Percentiles rank a stretch among this genome's conserved stretches.
Evolutionary conservation across 176 grass and related monocot species (phyloP).

Genomic region (Tuctoria greenei): DNA sequence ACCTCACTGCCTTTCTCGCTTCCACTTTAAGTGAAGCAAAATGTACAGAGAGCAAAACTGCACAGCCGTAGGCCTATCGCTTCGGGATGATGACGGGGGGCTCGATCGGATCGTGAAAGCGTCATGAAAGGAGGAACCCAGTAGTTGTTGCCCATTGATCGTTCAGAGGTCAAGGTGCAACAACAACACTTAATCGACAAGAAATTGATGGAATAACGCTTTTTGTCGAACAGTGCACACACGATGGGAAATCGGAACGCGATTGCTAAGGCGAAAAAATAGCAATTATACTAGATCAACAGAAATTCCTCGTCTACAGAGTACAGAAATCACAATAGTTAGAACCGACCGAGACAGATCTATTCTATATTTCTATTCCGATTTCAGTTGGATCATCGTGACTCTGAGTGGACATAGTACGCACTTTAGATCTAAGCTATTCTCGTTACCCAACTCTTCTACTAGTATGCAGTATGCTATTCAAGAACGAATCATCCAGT

Average conservation of each 20-base stretch:
- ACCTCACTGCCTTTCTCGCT: not conserved
- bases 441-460: not conserved
- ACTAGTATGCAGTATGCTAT: not conserved
- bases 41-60: not conserved
- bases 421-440: constrained; percentile 1
- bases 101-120: not conserved
- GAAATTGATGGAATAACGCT: constrained; percentile 20
- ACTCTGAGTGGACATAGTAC: not conserved
- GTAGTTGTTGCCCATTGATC: constrained; percentile 20
- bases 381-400: not conserved
- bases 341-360: not conserved
- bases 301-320: not conserved
- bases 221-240: not conserved
- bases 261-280: not conserved
- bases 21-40: constrained; percentile 10
- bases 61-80: not conserved
- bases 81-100: not conserved
- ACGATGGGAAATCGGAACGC: not conserved
- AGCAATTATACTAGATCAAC: not conserved
- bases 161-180: constrained; percentile 29
- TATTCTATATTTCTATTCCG: constrained; percentile 6
- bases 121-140: constrained; percentile 14
- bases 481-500: not conserved
- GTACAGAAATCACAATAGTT: not conserved
- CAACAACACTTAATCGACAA: constrained; percentile 10